Evolutionary conservation across 352 stramenopile genomes (phyloP).

Genomic region (Phytophthora aleatoria): DNA sequence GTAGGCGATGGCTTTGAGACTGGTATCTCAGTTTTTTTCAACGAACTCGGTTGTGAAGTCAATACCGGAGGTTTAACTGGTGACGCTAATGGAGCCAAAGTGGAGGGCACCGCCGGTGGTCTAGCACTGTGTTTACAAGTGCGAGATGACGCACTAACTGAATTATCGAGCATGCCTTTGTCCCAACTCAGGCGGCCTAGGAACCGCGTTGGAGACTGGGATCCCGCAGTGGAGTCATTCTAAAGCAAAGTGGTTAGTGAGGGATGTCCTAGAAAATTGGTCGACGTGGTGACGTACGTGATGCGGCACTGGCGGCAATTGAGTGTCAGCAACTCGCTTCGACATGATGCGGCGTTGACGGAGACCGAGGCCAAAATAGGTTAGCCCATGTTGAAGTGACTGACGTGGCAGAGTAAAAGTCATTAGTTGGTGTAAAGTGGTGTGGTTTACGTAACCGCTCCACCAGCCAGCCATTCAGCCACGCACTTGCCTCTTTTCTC

Average conservation of each 20-base stretch:
- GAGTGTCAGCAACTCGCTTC: constrained; percentile 3
- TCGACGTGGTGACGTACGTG: constrained; percentile 11
- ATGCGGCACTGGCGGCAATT: constrained; percentile 17
- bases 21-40: constrained; percentile 3
- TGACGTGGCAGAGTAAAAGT: constrained; percentile 7
- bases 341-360: constrained; percentile 5
- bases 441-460: constrained; percentile 11
- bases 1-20: constrained; percentile 1
- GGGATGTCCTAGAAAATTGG: neutral
- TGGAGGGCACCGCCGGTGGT: constrained; percentile 1
- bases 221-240: constrained; percentile 9
- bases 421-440: constrained; percentile 1
- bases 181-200: constrained; percentile 67
- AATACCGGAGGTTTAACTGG: constrained; percentile 5
- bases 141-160: constrained; percentile 2
- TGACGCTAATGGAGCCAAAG: constrained; percentile 2
- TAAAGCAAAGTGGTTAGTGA: constrained; percentile 2
- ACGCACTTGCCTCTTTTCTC: constrained; percentile 12
- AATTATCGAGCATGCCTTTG: constrained; percentile 45
- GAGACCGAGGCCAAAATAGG: constrained; percentile 6
- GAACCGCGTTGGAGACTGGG: constrained; percentile 29
- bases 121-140: constrained; percentile 6
- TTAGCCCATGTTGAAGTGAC: constrained; percentile 3
- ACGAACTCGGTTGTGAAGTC: neutral
- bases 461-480: constrained; percentile 28